These are phyloP conservation scores for Mycena epipterygia DNA, from an alignment of 768 basidiomycete species.

Conservation along the genomic window DNA sequence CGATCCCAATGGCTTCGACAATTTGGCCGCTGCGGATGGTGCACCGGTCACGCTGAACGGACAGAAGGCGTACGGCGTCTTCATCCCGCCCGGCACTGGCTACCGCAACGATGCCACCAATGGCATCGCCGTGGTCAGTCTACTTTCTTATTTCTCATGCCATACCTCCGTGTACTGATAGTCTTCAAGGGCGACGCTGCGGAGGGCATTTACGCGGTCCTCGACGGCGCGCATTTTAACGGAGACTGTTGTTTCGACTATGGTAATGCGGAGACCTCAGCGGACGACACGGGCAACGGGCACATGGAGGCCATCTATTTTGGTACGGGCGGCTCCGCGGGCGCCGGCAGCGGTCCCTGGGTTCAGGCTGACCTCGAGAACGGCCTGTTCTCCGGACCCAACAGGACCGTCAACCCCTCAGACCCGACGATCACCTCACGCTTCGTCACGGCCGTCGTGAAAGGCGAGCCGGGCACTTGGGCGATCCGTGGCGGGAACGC, in stretches of 20 bases:
- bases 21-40: constrained; percentile 3
- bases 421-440: not conserved
- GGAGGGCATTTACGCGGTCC: too few species aligned
- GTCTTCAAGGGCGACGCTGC: constrained; percentile 15
- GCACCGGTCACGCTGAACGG: not conserved
- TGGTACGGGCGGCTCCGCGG: not conserved
- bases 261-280: too few species aligned
- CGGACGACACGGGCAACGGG: too few species aligned
- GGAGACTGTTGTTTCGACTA: too few species aligned
- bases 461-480: too few species aligned
- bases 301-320: constrained; percentile 14
- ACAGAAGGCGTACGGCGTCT: not conserved
- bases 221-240: not conserved
- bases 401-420: not conserved
- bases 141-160: not conserved
- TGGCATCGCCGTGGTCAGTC: constrained; percentile 14
- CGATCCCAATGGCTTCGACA: constrained; percentile 27
- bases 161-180: constrained; percentile 8
- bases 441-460: constrained; percentile 4
- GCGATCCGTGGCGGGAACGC: too few species aligned
- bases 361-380: constrained; percentile 1
- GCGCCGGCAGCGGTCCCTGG: constrained; percentile 13
- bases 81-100: constrained; percentile 3
- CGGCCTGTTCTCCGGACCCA: not conserved
- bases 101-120: constrained; percentile 12